Conservation (phyloP, 2,329 filamentous ascomycete species). For the Daldinia eschscholtzii region DNA sequence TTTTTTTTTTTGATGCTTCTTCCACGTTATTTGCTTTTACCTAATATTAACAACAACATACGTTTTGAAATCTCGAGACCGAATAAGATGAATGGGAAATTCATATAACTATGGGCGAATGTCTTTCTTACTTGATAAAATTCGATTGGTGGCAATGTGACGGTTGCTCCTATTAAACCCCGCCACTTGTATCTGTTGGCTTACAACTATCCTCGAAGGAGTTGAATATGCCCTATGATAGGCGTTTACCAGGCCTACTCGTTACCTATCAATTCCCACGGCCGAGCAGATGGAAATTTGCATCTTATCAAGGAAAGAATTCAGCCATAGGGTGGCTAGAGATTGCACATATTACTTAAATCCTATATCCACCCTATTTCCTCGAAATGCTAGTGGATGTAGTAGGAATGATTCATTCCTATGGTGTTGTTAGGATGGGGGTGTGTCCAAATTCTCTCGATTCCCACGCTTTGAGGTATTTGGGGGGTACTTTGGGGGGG, state of each 20-base stretch:
- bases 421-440: neutral
- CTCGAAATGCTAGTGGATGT: neutral
- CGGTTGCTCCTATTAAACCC: constrained; percentile 6
- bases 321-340: neutral
- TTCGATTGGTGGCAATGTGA: constrained; percentile 11
- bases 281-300: neutral
- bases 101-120: neutral
- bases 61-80: neutral
- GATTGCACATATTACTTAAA: constrained; percentile 2
- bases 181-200: constrained; percentile 12
- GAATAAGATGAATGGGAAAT: neutral
- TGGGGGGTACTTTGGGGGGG: constrained; percentile 16
- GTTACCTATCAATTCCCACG: neutral
- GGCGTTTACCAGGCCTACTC: constrained; percentile 1
- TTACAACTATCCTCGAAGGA: neutral
- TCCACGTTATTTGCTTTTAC: neutral
- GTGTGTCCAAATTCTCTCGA: neutral
- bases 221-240: constrained; percentile 5
- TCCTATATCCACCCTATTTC: constrained; percentile 8
- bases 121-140: neutral
- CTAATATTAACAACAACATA: neutral
- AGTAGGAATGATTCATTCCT: constrained; percentile 5
- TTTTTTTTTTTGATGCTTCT: neutral
- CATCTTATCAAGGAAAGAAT: neutral
- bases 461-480: constrained; percentile 8